A percentile compares a stretch with the other conserved stretches of the same genome.
Evolutionary conservation across 2,329 filamentous ascomycete species (phyloP).

Genomic region (Pseudocercospora macadamiae): DNA sequence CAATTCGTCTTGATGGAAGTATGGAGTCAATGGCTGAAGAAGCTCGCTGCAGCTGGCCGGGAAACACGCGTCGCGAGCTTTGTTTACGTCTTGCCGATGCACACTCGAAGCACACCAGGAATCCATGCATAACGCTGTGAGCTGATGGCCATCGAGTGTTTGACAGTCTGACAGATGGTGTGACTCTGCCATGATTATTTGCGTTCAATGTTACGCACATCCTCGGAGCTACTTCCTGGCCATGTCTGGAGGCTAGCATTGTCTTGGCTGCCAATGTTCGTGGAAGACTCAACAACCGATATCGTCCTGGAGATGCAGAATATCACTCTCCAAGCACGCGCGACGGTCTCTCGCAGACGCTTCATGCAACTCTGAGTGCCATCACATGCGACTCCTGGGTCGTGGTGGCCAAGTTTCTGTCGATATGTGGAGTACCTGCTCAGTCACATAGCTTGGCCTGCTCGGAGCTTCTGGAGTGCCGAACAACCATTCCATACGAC

Average conservation of each 20-base stretch:
- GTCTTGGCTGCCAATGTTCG: too few species aligned
- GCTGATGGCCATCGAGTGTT: background rate
- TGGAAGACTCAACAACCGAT: too few species aligned
- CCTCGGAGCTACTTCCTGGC: background rate
- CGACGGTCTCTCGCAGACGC: too few species aligned
- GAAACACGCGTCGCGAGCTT: background rate
- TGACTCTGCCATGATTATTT: background rate
- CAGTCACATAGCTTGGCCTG: too few species aligned
- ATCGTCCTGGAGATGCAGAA: too few species aligned
- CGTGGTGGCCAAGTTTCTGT: too few species aligned
- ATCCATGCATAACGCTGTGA: background rate
- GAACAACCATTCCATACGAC: too few species aligned
- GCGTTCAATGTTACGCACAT: background rate
- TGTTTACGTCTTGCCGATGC: constrained; percentile 5
- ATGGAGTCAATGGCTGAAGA: background rate
- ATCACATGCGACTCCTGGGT: too few species aligned
- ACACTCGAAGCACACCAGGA: background rate
- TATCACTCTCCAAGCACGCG: too few species aligned
- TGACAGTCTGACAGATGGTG: background rate
- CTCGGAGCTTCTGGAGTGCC: too few species aligned
- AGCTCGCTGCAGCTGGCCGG: background rate
- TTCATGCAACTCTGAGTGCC: too few species aligned
- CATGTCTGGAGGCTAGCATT: background rate
- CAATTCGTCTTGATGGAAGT: background rate
- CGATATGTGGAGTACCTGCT: too few species aligned